Evolutionary conservation across 1,139 yeast genomes (phyloP).

Genomic region (Candida sojae): DNA sequence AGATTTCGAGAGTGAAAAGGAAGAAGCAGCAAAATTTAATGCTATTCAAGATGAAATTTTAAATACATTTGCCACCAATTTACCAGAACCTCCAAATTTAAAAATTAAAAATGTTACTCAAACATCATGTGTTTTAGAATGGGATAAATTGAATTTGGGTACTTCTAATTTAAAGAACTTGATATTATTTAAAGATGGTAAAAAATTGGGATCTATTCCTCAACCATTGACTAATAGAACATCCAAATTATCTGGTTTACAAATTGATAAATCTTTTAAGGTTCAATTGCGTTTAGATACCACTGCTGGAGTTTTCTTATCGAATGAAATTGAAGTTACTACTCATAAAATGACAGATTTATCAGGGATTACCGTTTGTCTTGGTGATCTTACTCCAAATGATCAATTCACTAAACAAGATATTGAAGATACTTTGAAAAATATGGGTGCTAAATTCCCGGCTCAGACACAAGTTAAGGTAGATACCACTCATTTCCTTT

Average conservation of each 20-base stretch:
- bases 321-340: slow-evolving; percentile 67
- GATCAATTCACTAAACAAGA: slow-evolving; percentile 63
- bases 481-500: slow-evolving; percentile 92
- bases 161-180: slow-evolving; percentile 79
- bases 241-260: slow-evolving; percentile 87
- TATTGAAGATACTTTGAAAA: slow-evolving; percentile 59
- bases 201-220: slow-evolving; percentile 82
- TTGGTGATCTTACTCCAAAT: slow-evolving; percentile 73
- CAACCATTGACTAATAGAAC: slow-evolving; percentile 78
- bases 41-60: slow-evolving; percentile 74
- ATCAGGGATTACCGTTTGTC: slow-evolving; percentile 88
- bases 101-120: slow-evolving; percentile 81
- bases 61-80: slow-evolving; percentile 67
- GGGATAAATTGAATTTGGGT: slow-evolving; percentile 87
- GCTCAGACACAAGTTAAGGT: slow-evolving; percentile 72
- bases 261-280: slow-evolving; percentile 78
- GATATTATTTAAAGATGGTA: slow-evolving; percentile 75
- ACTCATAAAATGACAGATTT: slow-evolving; percentile 97
- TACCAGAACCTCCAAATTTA: slow-evolving; percentile 75
- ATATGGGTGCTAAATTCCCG: slow-evolving; percentile 76
- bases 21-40: slow-evolving; percentile 60
- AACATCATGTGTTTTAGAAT: slow-evolving; percentile 90
- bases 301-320: slow-evolving; percentile 80
- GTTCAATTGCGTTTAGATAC: slow-evolving; percentile 84
- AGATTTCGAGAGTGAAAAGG: slow-evolving; percentile 66